Conservation (phyloP, 1,139 yeast genomes). For the Pneumocystis jirovecii region DNA sequence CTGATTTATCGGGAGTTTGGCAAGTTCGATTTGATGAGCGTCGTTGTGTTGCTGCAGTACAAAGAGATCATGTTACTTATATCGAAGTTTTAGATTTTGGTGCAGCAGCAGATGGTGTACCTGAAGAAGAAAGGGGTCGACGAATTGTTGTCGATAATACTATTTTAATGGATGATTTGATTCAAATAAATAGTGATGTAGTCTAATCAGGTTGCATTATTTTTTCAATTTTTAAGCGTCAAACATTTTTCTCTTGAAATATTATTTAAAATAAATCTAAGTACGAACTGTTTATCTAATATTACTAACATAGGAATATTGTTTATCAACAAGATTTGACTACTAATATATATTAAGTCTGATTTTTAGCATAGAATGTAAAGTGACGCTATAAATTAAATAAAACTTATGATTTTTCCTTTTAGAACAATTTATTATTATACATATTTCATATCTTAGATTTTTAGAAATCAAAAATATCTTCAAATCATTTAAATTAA, state of each 20-base stretch:
- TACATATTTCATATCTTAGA: not conserved
- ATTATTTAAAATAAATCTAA: not conserved
- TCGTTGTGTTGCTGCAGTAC: conserved; percentile 88
- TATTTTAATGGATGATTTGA: not conserved
- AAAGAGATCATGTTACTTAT: conserved; percentile 48
- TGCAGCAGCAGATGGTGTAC: not conserved
- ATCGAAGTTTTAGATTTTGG: conserved; percentile 77
- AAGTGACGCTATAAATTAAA: not conserved
- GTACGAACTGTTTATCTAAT: not conserved
- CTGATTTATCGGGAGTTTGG: conserved; percentile 78
- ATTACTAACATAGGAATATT: not conserved
- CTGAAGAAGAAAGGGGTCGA: not conserved
- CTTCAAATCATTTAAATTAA: not conserved
- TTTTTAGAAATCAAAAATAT: not conserved
- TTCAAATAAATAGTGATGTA: not conserved
- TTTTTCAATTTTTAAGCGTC: not conserved
- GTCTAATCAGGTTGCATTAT: not conserved
- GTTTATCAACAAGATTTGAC: not conserved
- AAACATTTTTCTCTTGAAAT: not conserved
- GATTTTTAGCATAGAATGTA: not conserved
- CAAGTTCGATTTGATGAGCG: conserved; percentile 78
- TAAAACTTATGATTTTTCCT: not conserved
- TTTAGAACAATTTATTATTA: not conserved
- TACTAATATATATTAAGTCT: not conserved
- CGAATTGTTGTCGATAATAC: not conserved